Base-by-base conservation (phyloP, 2,329 filamentous ascomycete species). In the Gaeumannomyces sp. region DNA sequence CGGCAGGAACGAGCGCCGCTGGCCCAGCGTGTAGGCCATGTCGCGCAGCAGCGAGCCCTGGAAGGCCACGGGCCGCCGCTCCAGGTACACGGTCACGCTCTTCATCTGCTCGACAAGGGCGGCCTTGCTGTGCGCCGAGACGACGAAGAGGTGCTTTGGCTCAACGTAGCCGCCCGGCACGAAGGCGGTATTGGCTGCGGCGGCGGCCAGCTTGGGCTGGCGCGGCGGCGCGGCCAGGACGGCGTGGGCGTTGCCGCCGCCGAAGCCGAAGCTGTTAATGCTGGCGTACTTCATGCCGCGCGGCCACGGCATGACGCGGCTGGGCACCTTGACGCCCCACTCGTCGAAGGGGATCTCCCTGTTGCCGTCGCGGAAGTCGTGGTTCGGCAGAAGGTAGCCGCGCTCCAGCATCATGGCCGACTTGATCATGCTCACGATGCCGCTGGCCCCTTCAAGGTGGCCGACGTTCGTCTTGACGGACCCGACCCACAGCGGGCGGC, bases 201-300 rank as follows among this genome's bases (percentile, higher is more conserved):
- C 13, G 14, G 27, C 56, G 22, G 29, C 6, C 13, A 27, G 11
- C 16, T 14, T n/a, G 4, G 33, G 19, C n/a, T 31, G 58, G 59
- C 64, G 60, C 2, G 66, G 63, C 8, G 66, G 60, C 3, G 65
- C 63, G 62, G 76, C 73, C 61, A 82, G 66, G 19, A 81, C 76
- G 4, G 73, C 71, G 65, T 82, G 80, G 0, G 75, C 76, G 65
- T 81, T 81, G 22, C 76, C 76, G 56, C 80, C 80, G 22, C 80
- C 79, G 29, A 78, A 80, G 2, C 79, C 80, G 64, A 80, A 81
- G 7, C 75, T 77, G 66, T 78, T 79, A 61, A 80, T 72, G 64
- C 75, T 74, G 28, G 68, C 45, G 69, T 71, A 61, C 62, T 66
- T 64, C 67, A 66, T 63, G 59, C 59, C 33, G 61, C 65, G 50